These are phyloP conservation scores for Erythrobasidium yunnanense DNA, from an alignment of 768 basidiomycete species.

Conservation along the genomic window DNA sequence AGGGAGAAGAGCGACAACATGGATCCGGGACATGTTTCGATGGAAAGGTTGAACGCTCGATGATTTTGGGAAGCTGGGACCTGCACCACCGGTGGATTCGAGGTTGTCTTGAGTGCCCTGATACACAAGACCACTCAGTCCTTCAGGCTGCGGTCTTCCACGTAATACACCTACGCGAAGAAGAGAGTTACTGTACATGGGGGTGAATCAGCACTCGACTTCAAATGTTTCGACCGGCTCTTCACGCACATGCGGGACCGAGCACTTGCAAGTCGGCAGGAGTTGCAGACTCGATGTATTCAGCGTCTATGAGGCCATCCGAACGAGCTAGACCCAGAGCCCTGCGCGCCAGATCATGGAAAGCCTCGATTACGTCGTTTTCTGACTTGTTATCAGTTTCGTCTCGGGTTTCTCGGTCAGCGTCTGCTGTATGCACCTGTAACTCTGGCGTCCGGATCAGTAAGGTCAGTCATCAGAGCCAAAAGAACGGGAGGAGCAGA, in stretches of 20 bases:
- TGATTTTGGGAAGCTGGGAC: neutral
- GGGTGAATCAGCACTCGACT: neutral
- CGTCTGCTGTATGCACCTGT: neutral
- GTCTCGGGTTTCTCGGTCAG: neutral
- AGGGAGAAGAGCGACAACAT: neutral
- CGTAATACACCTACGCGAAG: neutral
- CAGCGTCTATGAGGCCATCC: conserved; percentile 7
- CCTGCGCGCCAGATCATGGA: neutral
- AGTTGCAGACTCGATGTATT: neutral
- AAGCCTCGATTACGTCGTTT: conserved; percentile 14
- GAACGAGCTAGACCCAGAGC: neutral
- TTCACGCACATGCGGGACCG: neutral
- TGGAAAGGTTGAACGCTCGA: conserved; percentile 2
- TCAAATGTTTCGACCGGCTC: neutral
- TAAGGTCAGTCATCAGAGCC: too few species aligned
- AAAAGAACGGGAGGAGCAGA: too few species aligned
- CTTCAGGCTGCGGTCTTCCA: neutral
- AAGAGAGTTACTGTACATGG: neutral
- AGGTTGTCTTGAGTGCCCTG: neutral
- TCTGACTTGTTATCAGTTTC: neutral
- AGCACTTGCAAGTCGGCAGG: neutral
- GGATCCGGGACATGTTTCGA: neutral
- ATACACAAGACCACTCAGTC: neutral
- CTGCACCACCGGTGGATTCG: neutral
- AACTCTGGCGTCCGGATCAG: neutral